Conservation (phyloP, 2,329 filamentous ascomycete genomes). For the Ophiocordyceps unilateralis region DNA sequence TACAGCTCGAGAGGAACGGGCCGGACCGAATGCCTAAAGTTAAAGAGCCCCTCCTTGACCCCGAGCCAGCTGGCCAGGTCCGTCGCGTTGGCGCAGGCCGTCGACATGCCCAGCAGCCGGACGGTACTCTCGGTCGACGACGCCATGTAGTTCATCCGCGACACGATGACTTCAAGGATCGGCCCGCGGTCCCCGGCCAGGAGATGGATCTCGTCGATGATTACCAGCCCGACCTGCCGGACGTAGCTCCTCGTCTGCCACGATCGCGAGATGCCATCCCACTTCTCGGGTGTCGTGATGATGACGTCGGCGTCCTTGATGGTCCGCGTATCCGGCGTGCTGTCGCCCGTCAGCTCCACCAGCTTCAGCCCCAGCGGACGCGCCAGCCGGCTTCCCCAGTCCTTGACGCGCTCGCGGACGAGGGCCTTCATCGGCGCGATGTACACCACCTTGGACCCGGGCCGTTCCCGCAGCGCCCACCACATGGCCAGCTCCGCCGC, state of each 20-base stretch:
- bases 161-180: constrained; percentile 93
- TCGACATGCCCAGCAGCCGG: constrained; percentile 93
- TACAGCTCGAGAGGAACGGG: constrained; percentile 92
- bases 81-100: constrained; percentile 86
- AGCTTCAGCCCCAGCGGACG: constrained; percentile 72
- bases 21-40: constrained; percentile 91
- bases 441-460: constrained; percentile 94
- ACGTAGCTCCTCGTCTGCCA: constrained; percentile 98
- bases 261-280: constrained; percentile 97
- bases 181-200: constrained; percentile 93
- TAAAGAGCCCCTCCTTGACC: constrained; percentile 89
- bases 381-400: constrained; percentile 76
- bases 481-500: constrained; percentile 96
- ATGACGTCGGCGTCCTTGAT: constrained; percentile 96
- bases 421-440: constrained; percentile 99
- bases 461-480: constrained; percentile 93
- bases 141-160: constrained; percentile 95
- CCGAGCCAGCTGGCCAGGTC: constrained; percentile 94
- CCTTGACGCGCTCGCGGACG: constrained; percentile 87
- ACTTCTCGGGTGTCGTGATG: constrained; percentile 98
- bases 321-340: constrained; percentile 89
- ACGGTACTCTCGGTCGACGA: constrained; percentile 82
- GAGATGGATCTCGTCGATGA: constrained; percentile 96
- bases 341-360: constrained; percentile 91
- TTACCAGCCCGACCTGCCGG: constrained; percentile 82